These are phyloP conservation scores for Phaffomyces opuntiae DNA, from an alignment of 805 yeast species.

Conservation along the genomic window DNA sequence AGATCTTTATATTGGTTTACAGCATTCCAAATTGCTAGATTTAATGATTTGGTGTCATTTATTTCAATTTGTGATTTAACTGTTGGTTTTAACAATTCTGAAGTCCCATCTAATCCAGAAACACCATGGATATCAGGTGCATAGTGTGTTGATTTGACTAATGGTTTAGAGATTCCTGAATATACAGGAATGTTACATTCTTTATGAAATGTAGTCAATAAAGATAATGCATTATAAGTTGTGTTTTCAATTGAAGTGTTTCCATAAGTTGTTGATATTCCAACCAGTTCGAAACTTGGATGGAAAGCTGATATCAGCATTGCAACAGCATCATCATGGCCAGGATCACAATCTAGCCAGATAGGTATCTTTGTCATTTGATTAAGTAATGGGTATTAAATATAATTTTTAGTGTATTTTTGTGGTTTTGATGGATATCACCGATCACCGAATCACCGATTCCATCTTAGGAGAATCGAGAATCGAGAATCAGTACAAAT, in stretches of 20 bases:
- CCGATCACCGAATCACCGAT: no score
- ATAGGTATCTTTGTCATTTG: conserved; percentile 42
- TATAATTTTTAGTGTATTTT: no score
- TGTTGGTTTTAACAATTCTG: conserved; percentile 45
- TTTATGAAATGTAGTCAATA: conserved; percentile 52
- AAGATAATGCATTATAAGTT: conserved; percentile 59
- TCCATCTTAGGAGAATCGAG: no score
- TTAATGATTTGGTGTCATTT: conserved; percentile 36
- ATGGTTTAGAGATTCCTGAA: conserved; percentile 56
- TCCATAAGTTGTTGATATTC: conserved; percentile 34
- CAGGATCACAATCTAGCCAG: conserved; percentile 92
- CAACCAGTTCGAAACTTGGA: conserved; percentile 34
- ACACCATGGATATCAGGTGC: conserved; percentile 69
- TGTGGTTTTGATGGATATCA: no score
- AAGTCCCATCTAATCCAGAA: conserved; percentile 73
- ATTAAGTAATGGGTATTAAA: background rate
- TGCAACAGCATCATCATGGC: conserved; percentile 84
- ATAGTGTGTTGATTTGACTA: conserved; percentile 38
- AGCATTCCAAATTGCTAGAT: conserved; percentile 28
- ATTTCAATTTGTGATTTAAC: conserved; percentile 25
- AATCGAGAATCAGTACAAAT: no score
- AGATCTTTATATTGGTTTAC: conserved; percentile 40
- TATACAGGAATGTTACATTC: conserved; percentile 50
- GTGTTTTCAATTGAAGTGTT: conserved; percentile 43
- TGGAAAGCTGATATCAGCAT: conserved; percentile 54